These are phyloP conservation scores for Suhomyces bribrorum DNA, from an alignment of 1,139 yeast species.

Conservation along the genomic window DNA sequence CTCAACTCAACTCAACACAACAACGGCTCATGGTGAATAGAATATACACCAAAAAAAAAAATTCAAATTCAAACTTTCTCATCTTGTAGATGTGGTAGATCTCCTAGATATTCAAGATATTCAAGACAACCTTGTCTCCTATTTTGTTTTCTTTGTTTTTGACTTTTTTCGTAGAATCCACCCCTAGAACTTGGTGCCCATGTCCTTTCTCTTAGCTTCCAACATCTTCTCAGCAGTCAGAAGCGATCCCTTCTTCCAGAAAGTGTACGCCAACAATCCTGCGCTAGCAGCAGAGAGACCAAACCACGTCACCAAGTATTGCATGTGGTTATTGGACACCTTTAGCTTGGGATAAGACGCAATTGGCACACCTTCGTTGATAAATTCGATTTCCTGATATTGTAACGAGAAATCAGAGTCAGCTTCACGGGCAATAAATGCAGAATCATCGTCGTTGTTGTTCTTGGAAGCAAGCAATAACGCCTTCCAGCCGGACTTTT, in stretches of 20 bases:
- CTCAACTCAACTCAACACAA: no score
- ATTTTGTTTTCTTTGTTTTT: not conserved
- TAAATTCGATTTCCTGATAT: conserved; percentile 52
- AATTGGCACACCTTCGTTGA: conserved; percentile 84
- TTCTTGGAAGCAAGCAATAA: not conserved
- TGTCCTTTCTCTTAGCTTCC: conserved; percentile 43
- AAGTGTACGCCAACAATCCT: conserved; percentile 51
- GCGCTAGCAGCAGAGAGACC: conserved; percentile 76
- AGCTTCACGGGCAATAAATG: conserved; percentile 19
- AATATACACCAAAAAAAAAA: no score
- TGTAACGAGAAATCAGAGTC: conserved; percentile 37
- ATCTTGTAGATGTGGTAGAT: no score
- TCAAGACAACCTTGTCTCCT: no score
- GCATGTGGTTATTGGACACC: conserved; percentile 85
- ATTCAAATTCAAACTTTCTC: no score
- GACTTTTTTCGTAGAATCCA: no score
- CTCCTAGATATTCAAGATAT: no score
- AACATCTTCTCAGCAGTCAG: conserved; percentile 43
- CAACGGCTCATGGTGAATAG: not conserved
- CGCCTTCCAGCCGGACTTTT: conserved; percentile 11
- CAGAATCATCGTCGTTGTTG: conserved; percentile 18
- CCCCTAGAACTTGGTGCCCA: conserved; percentile 27
- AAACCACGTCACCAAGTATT: conserved; percentile 93
- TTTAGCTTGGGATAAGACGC: conserved; percentile 81
- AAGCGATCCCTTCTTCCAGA: conserved; percentile 33